Percentiles rank a stretch among this genome's conserved stretches.
Conservation (phyloP, 495 filamentous ascomycete genomes). For the Podospora tetraspora region DNA sequence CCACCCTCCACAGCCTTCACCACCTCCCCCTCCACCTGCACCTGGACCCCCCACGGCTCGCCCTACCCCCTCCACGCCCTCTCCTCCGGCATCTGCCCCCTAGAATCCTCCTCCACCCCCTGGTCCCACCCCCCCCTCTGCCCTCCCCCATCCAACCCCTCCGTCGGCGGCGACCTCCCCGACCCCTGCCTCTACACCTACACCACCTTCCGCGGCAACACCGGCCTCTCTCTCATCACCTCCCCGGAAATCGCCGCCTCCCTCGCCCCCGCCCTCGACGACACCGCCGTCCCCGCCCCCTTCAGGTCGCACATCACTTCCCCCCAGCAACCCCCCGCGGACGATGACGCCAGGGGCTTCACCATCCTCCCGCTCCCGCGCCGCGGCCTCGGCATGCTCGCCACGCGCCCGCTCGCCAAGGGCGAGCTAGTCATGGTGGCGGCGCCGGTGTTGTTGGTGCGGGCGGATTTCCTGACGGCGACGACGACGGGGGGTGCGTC, state of each 20-base stretch:
- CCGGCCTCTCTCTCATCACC: slow-evolving; percentile 26
- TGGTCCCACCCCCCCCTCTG: slow-evolving; percentile 31
- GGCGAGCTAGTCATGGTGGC: slow-evolving; percentile 28
- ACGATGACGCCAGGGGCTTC: slow-evolving; percentile 3
- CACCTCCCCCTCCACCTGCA: slow-evolving; percentile 10
- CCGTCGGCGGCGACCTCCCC: slow-evolving; percentile 15
- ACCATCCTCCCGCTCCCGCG: slow-evolving; percentile 21
- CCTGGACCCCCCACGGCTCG: slow-evolving; percentile 15
- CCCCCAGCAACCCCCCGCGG: background rate
- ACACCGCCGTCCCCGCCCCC: slow-evolving; percentile 15
- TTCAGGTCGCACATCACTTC: slow-evolving; percentile 16
- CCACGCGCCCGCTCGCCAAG: slow-evolving; percentile 18
- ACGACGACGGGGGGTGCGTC: background rate
- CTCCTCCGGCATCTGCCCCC: slow-evolving; percentile 8
- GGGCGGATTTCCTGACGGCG: slow-evolving; percentile 25
- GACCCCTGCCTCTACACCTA: slow-evolving; percentile 30
- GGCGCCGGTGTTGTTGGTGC: slow-evolving; percentile 25
- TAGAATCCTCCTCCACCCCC: slow-evolving; percentile 5
- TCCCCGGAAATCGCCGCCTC: slow-evolving; percentile 23
- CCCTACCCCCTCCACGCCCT: slow-evolving; percentile 9
- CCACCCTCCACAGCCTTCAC: background rate
- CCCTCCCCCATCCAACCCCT: slow-evolving; percentile 12
- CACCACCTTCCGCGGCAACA: slow-evolving; percentile 23
- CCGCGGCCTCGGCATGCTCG: slow-evolving; percentile 29
- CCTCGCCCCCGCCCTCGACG: slow-evolving; percentile 23